phyloP scores from a whole-genome alignment of 306 rosid species.

The Pyrus bretschneideri region DNA sequence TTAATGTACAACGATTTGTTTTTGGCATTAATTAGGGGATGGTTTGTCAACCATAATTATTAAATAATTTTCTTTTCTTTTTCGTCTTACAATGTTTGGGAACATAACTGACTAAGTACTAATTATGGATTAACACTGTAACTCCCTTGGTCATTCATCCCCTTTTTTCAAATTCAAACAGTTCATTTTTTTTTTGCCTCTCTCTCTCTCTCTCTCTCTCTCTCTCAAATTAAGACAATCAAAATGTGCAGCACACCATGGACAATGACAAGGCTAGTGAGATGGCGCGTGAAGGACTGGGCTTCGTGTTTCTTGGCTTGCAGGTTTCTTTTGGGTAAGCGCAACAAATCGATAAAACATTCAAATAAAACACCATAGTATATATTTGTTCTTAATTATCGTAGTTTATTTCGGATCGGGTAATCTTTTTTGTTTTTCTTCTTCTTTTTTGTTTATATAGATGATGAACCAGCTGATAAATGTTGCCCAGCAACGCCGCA shows the following conservation, averaged over 20 bases:
- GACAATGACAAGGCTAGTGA: slow-evolving; percentile 33
- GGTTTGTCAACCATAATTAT: not conserved
- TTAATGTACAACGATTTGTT: not conserved
- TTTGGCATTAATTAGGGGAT: not conserved
- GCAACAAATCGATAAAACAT: not conserved
- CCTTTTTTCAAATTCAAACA: slow-evolving; percentile 27
- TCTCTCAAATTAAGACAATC: not conserved
- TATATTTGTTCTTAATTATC: not conserved
- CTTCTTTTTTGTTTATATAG: slow-evolving; percentile 19
- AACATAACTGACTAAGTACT: slow-evolving; percentile 30
- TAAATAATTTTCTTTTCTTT: not conserved
- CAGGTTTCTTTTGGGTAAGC: slow-evolving; percentile 35
- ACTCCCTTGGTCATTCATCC: slow-evolving; percentile 16
- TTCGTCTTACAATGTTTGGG: slow-evolving; percentile 14
- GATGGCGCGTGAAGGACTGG: slow-evolving; percentile 37
- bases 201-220: not conserved
- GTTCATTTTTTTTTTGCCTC: slow-evolving; percentile 3
- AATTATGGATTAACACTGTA: slow-evolving; percentile 26
- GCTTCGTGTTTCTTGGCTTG: slow-evolving; percentile 41
- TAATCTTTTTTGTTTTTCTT: not conserved
- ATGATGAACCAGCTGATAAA: slow-evolving; percentile 17
- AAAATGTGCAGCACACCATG: slow-evolving; percentile 39
- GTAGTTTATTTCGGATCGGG: not conserved
- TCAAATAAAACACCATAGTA: not conserved
- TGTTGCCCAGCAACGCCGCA: slow-evolving; percentile 18